A percentile compares a stretch with the other conserved stretches of the same genome.
phyloP scores from a whole-genome alignment of 2,329 filamentous ascomycete genomes.

The Penicillium polonicum region DNA sequence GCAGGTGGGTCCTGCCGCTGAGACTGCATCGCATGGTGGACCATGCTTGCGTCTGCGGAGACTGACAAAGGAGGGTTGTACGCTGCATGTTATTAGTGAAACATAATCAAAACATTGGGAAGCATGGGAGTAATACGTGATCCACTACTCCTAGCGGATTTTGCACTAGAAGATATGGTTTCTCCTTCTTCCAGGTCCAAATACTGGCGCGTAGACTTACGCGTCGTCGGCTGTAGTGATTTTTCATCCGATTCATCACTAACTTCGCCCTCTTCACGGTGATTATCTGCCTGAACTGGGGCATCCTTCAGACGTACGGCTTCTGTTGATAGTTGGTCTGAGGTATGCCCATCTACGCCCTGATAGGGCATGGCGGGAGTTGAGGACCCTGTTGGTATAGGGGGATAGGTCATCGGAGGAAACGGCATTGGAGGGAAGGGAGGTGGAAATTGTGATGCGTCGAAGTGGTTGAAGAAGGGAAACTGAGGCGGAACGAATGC shows the following conservation, averaged over 20 bases:
- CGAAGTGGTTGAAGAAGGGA: slow-evolving; percentile 34
- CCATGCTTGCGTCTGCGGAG: slow-evolving; percentile 19
- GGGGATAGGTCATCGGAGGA: slow-evolving; percentile 22
- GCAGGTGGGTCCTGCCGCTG: slow-evolving; percentile 7
- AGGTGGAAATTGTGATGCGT: slow-evolving; percentile 31
- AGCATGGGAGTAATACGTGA: slow-evolving; percentile 29
- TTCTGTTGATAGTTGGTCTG: slow-evolving; percentile 1
- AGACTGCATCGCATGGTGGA: slow-evolving; percentile 14
- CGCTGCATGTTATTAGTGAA: slow-evolving; percentile 30
- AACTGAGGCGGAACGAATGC: slow-evolving; percentile 33
- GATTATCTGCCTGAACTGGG: slow-evolving; percentile 38
- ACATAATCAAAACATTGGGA: neutral
- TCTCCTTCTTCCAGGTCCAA: slow-evolving; percentile 30
- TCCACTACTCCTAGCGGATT: slow-evolving; percentile 28
- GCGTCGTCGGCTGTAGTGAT: neutral
- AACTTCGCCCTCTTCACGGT: slow-evolving; percentile 73
- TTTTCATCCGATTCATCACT: slow-evolving; percentile 61
- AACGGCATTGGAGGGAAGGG: slow-evolving; percentile 37
- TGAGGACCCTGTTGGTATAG: slow-evolving; percentile 17
- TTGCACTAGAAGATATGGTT: slow-evolving; percentile 21
- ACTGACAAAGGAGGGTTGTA: slow-evolving; percentile 37
- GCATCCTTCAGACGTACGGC: slow-evolving; percentile 20
- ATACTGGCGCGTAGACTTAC: slow-evolving; percentile 1
- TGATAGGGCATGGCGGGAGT: slow-evolving; percentile 7
- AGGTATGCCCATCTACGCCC: neutral